Percentiles rank a stretch among this genome's conserved stretches.
Evolutionary conservation across 805 yeast species (phyloP).

Genomic region (Maudiozyma bulderi): DNA sequence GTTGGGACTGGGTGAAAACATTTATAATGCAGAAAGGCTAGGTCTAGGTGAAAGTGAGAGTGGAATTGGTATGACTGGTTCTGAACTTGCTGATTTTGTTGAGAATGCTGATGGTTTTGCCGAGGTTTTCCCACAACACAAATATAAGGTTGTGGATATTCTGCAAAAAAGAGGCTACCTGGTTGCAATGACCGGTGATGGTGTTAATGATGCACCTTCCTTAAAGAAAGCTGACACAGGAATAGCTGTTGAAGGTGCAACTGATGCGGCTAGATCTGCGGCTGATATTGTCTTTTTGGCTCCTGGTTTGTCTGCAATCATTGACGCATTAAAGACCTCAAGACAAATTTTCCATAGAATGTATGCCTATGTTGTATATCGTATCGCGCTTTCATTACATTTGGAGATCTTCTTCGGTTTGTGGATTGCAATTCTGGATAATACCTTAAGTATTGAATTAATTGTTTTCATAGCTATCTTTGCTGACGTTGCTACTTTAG

Average conservation of each 20-base stretch:
- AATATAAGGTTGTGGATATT: slow-evolving; percentile 90
- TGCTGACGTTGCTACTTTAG: slow-evolving; percentile 94
- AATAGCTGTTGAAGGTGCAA: slow-evolving; percentile 97
- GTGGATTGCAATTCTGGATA: slow-evolving; percentile 91
- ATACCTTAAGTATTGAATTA: slow-evolving; percentile 76
- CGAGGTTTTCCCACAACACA: slow-evolving; percentile 97
- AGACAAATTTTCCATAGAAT: slow-evolving; percentile 98
- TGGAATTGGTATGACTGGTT: slow-evolving; percentile 85
- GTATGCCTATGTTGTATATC: slow-evolving; percentile 96
- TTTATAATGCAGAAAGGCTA: slow-evolving; percentile 91
- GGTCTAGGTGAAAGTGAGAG: slow-evolving; percentile 96
- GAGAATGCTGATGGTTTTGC: slow-evolving; percentile 98
- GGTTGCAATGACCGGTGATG: slow-evolving; percentile 99
- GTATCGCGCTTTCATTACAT: slow-evolving; percentile 91
- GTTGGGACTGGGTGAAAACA: slow-evolving; percentile 92
- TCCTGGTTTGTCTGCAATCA: slow-evolving; percentile 90
- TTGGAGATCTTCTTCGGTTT: slow-evolving; percentile 90
- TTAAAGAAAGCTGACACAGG: slow-evolving; percentile 93
- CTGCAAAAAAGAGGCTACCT: slow-evolving; percentile 92
- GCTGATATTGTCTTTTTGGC: slow-evolving; percentile 93
- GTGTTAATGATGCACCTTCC: slow-evolving; percentile 97
- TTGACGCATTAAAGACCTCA: slow-evolving; percentile 89
- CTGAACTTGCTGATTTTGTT: slow-evolving; percentile 93
- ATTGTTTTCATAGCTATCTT: slow-evolving; percentile 94
- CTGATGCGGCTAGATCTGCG: slow-evolving; percentile 95